phyloP scores from a whole-genome alignment of 2,329 filamentous ascomycete genomes.

The Penicillium sp. region DNA sequence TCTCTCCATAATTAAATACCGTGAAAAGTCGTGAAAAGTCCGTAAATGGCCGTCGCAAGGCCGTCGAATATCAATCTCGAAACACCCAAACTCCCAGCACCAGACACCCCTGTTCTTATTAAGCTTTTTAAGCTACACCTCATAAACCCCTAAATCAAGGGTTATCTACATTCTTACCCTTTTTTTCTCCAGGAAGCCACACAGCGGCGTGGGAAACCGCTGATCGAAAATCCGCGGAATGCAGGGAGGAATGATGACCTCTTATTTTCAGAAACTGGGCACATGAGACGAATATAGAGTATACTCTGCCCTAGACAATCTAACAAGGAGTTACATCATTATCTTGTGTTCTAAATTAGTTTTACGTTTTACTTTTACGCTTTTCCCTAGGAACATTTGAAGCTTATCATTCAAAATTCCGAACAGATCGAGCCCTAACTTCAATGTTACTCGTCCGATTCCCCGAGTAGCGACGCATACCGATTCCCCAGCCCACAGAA shows the following conservation, averaged over 20 bases:
- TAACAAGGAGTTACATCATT: conserved; percentile 4
- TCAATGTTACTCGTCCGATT: conserved; percentile 7
- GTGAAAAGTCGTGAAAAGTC: background rate
- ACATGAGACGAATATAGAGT: background rate
- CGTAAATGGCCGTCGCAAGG: background rate
- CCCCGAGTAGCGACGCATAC: conserved; percentile 33
- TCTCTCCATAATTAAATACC: conserved; percentile 9
- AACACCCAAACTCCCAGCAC: background rate
- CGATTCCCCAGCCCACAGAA: conserved; percentile 45
- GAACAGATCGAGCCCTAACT: background rate
- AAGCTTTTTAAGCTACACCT: conserved; percentile 9
- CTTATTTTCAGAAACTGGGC: background rate
- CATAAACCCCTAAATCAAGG: conserved; percentile 16
- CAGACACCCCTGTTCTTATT: background rate
- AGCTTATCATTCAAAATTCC: background rate
- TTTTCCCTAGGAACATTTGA: too few species aligned
- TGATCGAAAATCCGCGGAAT: conserved; percentile 16
- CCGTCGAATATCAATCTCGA: background rate
- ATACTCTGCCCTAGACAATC: background rate
- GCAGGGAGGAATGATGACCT: conserved; percentile 25
- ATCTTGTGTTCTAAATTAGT: background rate
- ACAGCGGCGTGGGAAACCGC: conserved; percentile 5
- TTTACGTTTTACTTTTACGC: background rate
- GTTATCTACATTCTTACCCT: conserved; percentile 22
- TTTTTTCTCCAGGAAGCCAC: conserved; percentile 2